Percentiles rank a stretch among this genome's conserved stretches.
phyloP scores from a whole-genome alignment of 2,329 filamentous ascomycete species.

The Fusarium sp. region DNA sequence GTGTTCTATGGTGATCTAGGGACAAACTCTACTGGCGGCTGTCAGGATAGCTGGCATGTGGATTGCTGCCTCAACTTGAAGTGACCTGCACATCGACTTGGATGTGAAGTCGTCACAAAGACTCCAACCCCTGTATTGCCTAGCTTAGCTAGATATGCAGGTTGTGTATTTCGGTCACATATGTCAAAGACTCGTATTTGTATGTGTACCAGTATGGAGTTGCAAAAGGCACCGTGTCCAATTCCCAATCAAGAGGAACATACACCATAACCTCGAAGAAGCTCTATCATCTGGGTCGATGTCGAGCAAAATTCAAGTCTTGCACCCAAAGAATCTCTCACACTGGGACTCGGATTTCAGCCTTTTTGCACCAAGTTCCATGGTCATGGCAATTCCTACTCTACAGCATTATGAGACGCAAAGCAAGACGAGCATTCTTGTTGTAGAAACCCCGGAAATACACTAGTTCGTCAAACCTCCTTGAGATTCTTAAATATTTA shows the following conservation, averaged over 20 bases:
- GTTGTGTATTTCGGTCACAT: neutral
- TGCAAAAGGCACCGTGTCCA: neutral
- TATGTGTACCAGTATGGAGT: neutral
- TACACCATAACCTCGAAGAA: neutral
- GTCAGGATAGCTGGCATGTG: neutral
- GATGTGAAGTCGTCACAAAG: neutral
- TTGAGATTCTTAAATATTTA: neutral
- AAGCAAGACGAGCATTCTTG: neutral
- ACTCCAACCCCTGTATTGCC: neutral
- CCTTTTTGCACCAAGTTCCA: neutral
- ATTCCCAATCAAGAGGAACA: neutral
- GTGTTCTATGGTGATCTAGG: neutral
- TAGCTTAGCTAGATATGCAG: neutral
- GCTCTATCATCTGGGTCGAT: neutral
- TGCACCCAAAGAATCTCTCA: neutral
- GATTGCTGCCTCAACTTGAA: neutral
- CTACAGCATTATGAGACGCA: neutral
- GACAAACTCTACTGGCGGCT: neutral
- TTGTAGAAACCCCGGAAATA: neutral
- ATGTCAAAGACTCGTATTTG: neutral
- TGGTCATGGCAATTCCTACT: too few species aligned
- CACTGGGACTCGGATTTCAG: neutral
- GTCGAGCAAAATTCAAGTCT: neutral
- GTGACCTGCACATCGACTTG: neutral
- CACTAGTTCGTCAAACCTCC: neutral